Conservation (phyloP, 1,284 basidiomycete genomes). For the Ustilago nuda region DNA sequence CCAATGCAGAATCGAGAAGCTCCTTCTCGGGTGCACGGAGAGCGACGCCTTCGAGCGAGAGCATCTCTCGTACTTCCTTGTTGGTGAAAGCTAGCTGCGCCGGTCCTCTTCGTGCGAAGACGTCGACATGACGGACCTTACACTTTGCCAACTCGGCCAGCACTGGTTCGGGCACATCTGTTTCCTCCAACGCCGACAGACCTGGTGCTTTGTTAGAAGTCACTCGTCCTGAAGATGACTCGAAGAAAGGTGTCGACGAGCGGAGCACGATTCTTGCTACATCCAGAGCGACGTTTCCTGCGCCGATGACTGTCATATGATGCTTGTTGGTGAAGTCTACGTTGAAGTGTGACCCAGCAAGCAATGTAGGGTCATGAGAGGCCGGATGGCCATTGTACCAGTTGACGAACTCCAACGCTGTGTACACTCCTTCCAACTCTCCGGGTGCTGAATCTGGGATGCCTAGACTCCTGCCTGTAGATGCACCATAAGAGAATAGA, state of each 20-base stretch:
- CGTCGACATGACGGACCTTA: constrained; percentile 80
- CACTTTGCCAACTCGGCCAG: constrained; percentile 78
- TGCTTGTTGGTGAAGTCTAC: constrained; percentile 73
- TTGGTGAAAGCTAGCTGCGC: constrained; percentile 91
- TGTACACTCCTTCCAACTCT: constrained; percentile 74
- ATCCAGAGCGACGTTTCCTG: constrained; percentile 96
- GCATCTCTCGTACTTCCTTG: constrained; percentile 93
- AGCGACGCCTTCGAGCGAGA: constrained; percentile 79
- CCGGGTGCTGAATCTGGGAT: constrained; percentile 72
- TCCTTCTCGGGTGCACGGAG: constrained; percentile 72
- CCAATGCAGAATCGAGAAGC: constrained; percentile 68
- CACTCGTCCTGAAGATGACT: constrained; percentile 16
- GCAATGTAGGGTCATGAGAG: constrained; percentile 59
- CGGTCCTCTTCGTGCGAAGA: constrained; percentile 87
- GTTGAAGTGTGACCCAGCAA: constrained; percentile 35
- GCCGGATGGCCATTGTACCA: constrained; percentile 96
- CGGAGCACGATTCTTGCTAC: constrained; percentile 88
- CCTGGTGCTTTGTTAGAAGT: constrained; percentile 41
- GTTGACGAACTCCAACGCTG: constrained; percentile 88
- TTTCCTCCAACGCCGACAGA: constrained; percentile 76
- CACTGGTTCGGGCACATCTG: constrained; percentile 84
- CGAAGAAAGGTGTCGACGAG: constrained; percentile 46
- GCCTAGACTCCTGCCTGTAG: constrained; percentile 72
- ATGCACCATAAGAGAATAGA: constrained; percentile 83
- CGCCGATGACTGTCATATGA: constrained; percentile 88